Conservation (phyloP, 495 filamentous ascomycete genomes). For the Xeromyces bisporus region DNA sequence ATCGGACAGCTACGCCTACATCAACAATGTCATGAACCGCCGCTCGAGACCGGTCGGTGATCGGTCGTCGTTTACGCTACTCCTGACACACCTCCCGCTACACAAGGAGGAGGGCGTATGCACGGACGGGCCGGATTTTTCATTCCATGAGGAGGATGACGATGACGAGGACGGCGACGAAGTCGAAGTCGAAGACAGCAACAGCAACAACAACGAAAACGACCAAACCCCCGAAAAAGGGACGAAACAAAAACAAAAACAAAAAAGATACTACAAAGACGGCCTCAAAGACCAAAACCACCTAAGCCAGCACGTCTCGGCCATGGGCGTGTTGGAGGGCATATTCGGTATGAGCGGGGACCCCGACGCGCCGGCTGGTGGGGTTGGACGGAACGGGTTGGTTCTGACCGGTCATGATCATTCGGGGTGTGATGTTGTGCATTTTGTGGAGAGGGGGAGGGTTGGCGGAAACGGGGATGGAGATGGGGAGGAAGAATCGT, state of each 20-base stretch:
- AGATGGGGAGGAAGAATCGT: constrained; percentile 10
- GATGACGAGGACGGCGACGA: constrained; percentile 11
- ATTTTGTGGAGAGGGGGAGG: constrained; percentile 45
- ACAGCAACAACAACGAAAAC: constrained; percentile 13
- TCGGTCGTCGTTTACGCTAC: constrained; percentile 50
- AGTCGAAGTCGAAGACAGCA: constrained; percentile 32
- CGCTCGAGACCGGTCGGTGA: constrained; percentile 51
- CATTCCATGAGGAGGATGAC: constrained; percentile 41
- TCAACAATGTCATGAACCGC: constrained; percentile 49
- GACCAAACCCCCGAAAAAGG: constrained; percentile 18
- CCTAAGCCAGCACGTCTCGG: constrained; percentile 46
- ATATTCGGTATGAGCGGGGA: constrained; percentile 62
- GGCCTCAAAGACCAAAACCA: constrained; percentile 87
- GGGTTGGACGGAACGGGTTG: constrained; percentile 49
- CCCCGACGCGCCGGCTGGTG: constrained; percentile 28
- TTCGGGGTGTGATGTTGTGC: constrained; percentile 75
- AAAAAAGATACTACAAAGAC: too few relatives aligned
- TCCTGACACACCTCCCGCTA: constrained; percentile 84
- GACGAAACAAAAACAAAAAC: too few relatives aligned
- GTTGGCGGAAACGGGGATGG: constrained; percentile 5
- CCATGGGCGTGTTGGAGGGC: constrained; percentile 50
- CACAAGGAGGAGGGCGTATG: constrained; percentile 74
- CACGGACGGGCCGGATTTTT: constrained; percentile 66
- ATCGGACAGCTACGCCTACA: constrained; percentile 53
- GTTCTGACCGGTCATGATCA: constrained; percentile 91